Percentiles rank a stretch among this genome's conserved stretches.
Evolutionary conservation across 1,139 yeast genomes (phyloP).

Genomic region (Kurtzmaniella quercitrusa): DNA sequence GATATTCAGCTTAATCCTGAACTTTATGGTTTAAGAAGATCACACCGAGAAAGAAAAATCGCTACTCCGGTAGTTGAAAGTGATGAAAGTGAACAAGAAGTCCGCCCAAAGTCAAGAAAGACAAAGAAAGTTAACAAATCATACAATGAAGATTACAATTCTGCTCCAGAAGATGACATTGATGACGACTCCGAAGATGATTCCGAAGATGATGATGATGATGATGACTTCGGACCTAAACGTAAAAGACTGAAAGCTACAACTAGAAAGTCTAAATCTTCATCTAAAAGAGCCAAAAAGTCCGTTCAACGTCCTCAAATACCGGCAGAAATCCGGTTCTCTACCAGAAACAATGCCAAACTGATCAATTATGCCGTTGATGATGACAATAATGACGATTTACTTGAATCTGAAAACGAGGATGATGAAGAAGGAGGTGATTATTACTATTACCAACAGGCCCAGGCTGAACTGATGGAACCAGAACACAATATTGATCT

Average conservation of each 20-base stretch:
- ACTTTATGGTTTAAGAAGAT: conserved; percentile 85
- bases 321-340: conserved; percentile 56
- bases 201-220: conserved; percentile 25
- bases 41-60: conserved; percentile 61
- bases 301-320: conserved; percentile 9
- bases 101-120: conserved; percentile 11
- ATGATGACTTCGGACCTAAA: conserved; percentile 23
- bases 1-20: conserved; percentile 70
- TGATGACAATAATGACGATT: conserved; percentile 49
- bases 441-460: conserved; percentile 39
- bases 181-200: conserved; percentile 26
- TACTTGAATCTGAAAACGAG: conserved; percentile 53
- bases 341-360: conserved; percentile 61
- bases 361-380: conserved; percentile 70
- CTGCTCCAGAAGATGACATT: conserved; percentile 21
- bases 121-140: conserved; percentile 9
- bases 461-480: conserved; percentile 30
- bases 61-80: conserved; percentile 35
- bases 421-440: conserved; percentile 26
- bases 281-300: conserved; percentile 12
- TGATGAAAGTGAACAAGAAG: conserved; percentile 28
- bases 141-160: conserved; percentile 22
- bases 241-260: conserved; percentile 16
- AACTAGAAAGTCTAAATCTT: conserved; percentile 11
- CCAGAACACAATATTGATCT: conserved; percentile 45